These are phyloP conservation scores for Ceratocystis ficicola DNA, from an alignment of 2,329 filamentous ascomycete species.

Conservation along the genomic window DNA sequence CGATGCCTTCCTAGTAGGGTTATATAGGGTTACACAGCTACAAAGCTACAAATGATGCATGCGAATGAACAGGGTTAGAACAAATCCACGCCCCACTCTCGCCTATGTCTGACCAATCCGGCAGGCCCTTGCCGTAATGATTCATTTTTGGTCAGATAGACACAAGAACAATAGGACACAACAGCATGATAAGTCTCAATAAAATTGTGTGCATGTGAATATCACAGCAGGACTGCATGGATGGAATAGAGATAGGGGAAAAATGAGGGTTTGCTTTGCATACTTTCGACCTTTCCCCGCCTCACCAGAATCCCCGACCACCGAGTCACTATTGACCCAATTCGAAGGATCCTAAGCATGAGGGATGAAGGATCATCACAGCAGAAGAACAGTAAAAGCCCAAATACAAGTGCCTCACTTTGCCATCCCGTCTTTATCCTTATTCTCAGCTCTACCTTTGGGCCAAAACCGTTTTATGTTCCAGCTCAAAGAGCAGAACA, in stretches of 20 bases:
- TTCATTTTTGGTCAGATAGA: background rate
- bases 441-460: too few species aligned
- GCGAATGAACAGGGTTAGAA: background rate
- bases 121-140: background rate
- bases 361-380: background rate
- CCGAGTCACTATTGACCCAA: constrained; percentile 2
- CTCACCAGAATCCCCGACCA: background rate
- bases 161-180: background rate
- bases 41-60: background rate
- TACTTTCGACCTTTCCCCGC: background rate
- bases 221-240: too few species aligned
- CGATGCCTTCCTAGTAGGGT: background rate
- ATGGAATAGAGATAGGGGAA: background rate
- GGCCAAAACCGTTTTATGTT: too few species aligned
- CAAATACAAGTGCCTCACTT: too few species aligned
- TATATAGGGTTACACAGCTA: constrained; percentile 7
- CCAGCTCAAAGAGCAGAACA: too few species aligned
- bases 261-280: background rate
- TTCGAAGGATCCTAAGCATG: background rate
- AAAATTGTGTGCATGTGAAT: too few species aligned
- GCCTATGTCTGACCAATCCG: background rate
- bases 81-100: background rate
- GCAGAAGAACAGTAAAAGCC: too few species aligned
- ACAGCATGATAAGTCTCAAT: background rate
- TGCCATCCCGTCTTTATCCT: too few species aligned